Conservation (phyloP, 2,329 filamentous ascomycete genomes). For the Dendrostoma leiphaemia region DNA sequence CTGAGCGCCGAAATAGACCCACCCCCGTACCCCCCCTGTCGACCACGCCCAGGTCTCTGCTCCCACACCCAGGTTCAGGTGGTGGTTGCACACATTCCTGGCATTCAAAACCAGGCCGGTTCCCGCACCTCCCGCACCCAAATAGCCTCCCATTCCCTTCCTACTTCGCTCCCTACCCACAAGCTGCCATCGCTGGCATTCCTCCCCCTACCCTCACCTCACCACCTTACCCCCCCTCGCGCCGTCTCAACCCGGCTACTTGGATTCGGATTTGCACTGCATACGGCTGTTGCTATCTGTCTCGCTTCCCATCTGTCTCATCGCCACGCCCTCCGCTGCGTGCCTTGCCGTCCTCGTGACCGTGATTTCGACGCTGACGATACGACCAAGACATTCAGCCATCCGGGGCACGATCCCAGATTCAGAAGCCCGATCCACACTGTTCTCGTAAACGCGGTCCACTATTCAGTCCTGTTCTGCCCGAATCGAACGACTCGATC, state of each 20-base stretch:
- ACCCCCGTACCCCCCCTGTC: neutral
- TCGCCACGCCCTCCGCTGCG: neutral
- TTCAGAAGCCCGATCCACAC: neutral
- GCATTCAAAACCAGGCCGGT: slow-evolving; percentile 15
- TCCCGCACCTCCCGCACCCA: slow-evolving; percentile 18
- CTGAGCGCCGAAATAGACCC: neutral
- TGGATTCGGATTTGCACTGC: neutral
- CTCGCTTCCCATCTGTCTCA: neutral
- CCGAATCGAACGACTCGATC: neutral
- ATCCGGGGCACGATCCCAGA: neutral
- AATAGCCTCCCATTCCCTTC: slow-evolving; percentile 10
- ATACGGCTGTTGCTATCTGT: neutral
- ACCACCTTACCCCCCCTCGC: neutral
- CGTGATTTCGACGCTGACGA: neutral
- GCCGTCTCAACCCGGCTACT: neutral
- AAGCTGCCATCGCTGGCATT: slow-evolving; percentile 3
- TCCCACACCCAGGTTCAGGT: no score
- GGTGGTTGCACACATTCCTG: slow-evolving; percentile 11
- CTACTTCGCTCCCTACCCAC: slow-evolving; percentile 4
- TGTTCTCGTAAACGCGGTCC: neutral
- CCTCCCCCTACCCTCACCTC: neutral
- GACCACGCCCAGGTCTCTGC: neutral
- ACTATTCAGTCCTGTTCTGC: neutral
- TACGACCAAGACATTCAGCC: neutral
- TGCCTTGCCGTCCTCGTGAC: neutral